Conservation (phyloP, 108 stramenopile genomes). For the Aurantiochytrium sp. region DNA sequence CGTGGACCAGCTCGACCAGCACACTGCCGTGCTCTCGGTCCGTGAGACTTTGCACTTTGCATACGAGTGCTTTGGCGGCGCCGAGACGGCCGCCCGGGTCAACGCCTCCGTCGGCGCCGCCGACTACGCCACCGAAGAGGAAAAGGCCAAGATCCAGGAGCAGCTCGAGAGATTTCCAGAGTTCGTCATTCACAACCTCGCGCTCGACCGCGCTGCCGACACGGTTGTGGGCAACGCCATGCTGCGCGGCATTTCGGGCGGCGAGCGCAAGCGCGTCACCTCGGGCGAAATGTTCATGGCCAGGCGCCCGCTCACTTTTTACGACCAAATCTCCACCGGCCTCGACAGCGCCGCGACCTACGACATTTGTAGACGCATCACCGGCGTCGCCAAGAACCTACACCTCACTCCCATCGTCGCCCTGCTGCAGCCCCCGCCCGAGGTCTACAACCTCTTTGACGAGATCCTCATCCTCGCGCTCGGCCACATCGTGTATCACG, state of each 20-base stretch:
- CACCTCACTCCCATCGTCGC: slow-evolving; percentile 58
- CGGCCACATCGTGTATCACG: slow-evolving; percentile 73
- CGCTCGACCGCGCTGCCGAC: slow-evolving; percentile 45
- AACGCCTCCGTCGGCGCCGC: not conserved
- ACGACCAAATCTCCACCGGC: slow-evolving; percentile 71
- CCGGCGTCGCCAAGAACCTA: slow-evolving; percentile 33
- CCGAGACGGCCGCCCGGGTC: not conserved
- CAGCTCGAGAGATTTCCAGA: slow-evolving; percentile 38
- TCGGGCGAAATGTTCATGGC: slow-evolving; percentile 71
- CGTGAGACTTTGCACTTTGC: slow-evolving; percentile 33
- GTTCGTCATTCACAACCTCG: slow-evolving; percentile 49
- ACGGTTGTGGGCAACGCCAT: slow-evolving; percentile 59
- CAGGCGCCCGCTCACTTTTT: slow-evolving; percentile 43
- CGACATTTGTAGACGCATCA: slow-evolving; percentile 63
- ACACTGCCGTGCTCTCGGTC: slow-evolving; percentile 14
- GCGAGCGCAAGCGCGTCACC: slow-evolving; percentile 77
- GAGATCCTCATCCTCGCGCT: slow-evolving; percentile 72
- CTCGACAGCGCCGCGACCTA: slow-evolving; percentile 75
- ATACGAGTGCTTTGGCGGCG: not conserved
- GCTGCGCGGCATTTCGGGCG: slow-evolving; percentile 78
- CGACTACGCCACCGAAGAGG: not conserved
- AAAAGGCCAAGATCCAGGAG: not conserved
- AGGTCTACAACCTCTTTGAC: slow-evolving; percentile 82
- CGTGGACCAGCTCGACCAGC: slow-evolving; percentile 19
- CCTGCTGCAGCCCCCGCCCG: slow-evolving; percentile 81